Percentiles rank a stretch among this genome's conserved stretches.
phyloP scores from a whole-genome alignment of 2,329 filamentous ascomycete species.

The Aschersonia sp. region DNA sequence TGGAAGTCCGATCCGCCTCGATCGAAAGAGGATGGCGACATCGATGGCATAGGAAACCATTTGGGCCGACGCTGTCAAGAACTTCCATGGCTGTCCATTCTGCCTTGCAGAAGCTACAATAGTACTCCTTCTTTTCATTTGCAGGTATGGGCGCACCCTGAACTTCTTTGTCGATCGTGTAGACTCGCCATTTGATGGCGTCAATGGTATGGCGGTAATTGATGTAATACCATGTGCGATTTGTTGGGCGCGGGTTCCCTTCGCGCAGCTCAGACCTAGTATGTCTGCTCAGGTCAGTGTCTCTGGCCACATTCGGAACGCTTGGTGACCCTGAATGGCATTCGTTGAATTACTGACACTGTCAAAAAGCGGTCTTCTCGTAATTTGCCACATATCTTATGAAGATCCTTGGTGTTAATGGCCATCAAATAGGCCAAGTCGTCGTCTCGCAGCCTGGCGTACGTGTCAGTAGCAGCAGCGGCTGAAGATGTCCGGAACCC shows the following conservation, averaged over 20 bases:
- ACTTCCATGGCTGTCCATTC: constrained; percentile 89
- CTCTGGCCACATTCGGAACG: neutral
- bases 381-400: constrained; percentile 74
- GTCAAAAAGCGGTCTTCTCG: constrained; percentile 75
- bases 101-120: constrained; percentile 65
- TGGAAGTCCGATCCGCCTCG: constrained; percentile 51
- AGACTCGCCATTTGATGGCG: constrained; percentile 88
- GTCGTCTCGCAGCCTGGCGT: constrained; percentile 62
- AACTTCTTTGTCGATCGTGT: constrained; percentile 75
- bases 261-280: constrained; percentile 59
- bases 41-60: constrained; percentile 70
- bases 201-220: constrained; percentile 91
- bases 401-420: constrained; percentile 82
- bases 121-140: constrained; percentile 82
- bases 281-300: constrained; percentile 39
- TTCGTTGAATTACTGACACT: constrained; percentile 39
- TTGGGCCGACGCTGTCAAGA: constrained; percentile 54
- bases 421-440: constrained; percentile 78
- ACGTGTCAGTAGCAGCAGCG: neutral
- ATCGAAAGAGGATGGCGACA: constrained; percentile 53
- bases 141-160: constrained; percentile 70
- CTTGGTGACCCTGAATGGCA: neutral
- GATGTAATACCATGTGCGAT: constrained; percentile 92
- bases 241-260: constrained; percentile 67
- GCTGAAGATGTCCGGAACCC: constrained; percentile 18